Conservation (phyloP, 2,329 filamentous ascomycete species). For the Ceratocystiopsis sp. region DNA sequence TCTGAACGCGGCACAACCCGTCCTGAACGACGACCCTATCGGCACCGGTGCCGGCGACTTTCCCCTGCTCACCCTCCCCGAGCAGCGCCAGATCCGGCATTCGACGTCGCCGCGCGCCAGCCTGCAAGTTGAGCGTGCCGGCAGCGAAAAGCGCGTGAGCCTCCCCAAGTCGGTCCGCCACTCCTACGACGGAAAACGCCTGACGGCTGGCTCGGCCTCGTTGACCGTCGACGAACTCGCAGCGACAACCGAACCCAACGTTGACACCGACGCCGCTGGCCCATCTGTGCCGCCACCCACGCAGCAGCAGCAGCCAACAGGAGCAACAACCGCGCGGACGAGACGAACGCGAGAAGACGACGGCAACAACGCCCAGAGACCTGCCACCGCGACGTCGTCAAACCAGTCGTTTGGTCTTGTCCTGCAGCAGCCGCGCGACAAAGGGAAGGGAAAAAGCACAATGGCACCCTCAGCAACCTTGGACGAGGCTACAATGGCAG, state of each 20-base stretch:
- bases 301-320: too few relatives aligned
- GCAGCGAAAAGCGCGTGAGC: conserved; percentile 31
- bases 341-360: too few relatives aligned
- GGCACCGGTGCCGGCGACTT: conserved; percentile 27
- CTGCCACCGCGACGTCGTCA: too few relatives aligned
- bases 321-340: too few relatives aligned
- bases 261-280: too few relatives aligned
- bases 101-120: conserved; percentile 27
- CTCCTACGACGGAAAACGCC: conserved; percentile 34
- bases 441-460: conserved; percentile 26
- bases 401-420: conserved; percentile 4
- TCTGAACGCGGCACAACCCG: conserved; percentile 16
- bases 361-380: too few relatives aligned
- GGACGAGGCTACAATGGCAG: conserved; percentile 21
- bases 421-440: conserved; percentile 14
- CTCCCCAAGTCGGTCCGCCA: conserved; percentile 35
- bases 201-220: neutral
- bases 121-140: conserved; percentile 31
- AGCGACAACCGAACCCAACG: too few relatives aligned
- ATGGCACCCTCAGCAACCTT: conserved; percentile 13
- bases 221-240: conserved; percentile 11
- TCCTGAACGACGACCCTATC: conserved; percentile 20
- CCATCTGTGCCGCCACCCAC: too few relatives aligned
- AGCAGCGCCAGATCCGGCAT: conserved; percentile 30
- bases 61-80: conserved; percentile 32